phyloP scores from a whole-genome alignment of 2,329 filamentous ascomycete species.

The Juglanconis oblonga region DNA sequence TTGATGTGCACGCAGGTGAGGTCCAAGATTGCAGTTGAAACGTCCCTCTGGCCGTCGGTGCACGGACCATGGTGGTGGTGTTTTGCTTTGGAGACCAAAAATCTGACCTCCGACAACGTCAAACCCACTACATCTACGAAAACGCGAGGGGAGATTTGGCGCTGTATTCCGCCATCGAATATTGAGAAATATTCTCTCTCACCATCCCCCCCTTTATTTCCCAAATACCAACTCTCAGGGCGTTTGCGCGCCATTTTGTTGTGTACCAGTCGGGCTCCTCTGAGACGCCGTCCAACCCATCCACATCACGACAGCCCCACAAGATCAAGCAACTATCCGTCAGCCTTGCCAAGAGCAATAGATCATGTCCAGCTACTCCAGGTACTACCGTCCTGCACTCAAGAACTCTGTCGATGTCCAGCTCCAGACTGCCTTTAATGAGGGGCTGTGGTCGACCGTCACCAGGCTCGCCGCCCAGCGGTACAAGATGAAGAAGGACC shows the following conservation, averaged over 20 bases:
- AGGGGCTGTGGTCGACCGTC: slow-evolving; percentile 51
- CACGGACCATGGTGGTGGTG: too few relatives aligned
- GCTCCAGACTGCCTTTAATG: slow-evolving; percentile 53
- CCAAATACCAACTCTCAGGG: not conserved
- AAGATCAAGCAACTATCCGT: not conserved
- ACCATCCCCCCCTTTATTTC: not conserved
- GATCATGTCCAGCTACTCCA: slow-evolving; percentile 19
- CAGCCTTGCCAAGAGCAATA: not conserved
- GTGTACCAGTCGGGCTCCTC: not conserved
- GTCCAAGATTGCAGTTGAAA: too few relatives aligned
- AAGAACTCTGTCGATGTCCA: slow-evolving; percentile 51
- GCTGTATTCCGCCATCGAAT: not conserved
- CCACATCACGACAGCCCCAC: not conserved
- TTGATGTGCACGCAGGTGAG: too few relatives aligned
- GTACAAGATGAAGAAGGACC: slow-evolving; percentile 46
- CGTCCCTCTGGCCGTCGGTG: too few relatives aligned
- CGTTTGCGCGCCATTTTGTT: not conserved
- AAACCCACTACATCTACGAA: not conserved
- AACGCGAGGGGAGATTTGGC: not conserved
- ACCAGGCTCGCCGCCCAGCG: slow-evolving; percentile 52
- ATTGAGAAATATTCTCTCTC: not conserved
- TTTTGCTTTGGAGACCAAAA: not conserved
- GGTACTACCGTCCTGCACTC: slow-evolving; percentile 35
- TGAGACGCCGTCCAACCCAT: not conserved
- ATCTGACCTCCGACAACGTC: not conserved